These are phyloP conservation scores for Zopfia rhizophila DNA, from an alignment of 2,329 filamentous ascomycete species.

Conservation along the genomic window DNA sequence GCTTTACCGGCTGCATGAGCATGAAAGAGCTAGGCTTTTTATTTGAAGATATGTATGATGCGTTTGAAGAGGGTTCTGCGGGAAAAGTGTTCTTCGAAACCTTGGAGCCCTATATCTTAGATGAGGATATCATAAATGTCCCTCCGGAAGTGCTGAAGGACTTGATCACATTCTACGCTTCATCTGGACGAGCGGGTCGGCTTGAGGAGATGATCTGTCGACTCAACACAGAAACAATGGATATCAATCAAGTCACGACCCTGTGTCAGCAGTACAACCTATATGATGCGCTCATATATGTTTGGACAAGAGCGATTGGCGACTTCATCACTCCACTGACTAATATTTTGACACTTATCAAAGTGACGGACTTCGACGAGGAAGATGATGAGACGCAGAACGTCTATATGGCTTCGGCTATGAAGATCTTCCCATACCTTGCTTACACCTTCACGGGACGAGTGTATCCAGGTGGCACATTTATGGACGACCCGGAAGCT, in stretches of 20 bases:
- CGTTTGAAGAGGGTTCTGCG: slow-evolving; percentile 81
- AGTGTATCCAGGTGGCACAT: slow-evolving; percentile 86
- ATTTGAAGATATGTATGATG: slow-evolving; percentile 90
- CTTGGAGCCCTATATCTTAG: slow-evolving; percentile 87
- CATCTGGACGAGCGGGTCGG: slow-evolving; percentile 76
- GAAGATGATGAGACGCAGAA: slow-evolving; percentile 67
- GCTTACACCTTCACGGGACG: slow-evolving; percentile 91
- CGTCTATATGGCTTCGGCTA: slow-evolving; percentile 74
- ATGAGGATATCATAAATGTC: slow-evolving; percentile 76
- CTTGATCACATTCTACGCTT: slow-evolving; percentile 82
- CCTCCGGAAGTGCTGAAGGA: slow-evolving; percentile 88
- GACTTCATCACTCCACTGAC: slow-evolving; percentile 93
- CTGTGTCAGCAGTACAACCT: slow-evolving; percentile 92
- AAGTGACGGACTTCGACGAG: slow-evolving; percentile 65
- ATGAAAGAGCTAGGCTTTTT: slow-evolving; percentile 84
- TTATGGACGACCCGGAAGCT: slow-evolving; percentile 77
- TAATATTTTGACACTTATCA: slow-evolving; percentile 76
- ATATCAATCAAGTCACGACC: slow-evolving; percentile 90
- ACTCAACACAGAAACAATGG: slow-evolving; percentile 88
- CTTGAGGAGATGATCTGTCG: slow-evolving; percentile 96
- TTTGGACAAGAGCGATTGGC: slow-evolving; percentile 90
- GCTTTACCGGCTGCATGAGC: slow-evolving; percentile 83
- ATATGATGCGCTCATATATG: slow-evolving; percentile 95
- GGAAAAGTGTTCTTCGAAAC: slow-evolving; percentile 86
- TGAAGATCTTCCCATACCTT: slow-evolving; percentile 94